These are phyloP conservation scores for Adenanthera pavonina DNA, from an alignment of 306 rosid species.

Conservation along the genomic window DNA sequence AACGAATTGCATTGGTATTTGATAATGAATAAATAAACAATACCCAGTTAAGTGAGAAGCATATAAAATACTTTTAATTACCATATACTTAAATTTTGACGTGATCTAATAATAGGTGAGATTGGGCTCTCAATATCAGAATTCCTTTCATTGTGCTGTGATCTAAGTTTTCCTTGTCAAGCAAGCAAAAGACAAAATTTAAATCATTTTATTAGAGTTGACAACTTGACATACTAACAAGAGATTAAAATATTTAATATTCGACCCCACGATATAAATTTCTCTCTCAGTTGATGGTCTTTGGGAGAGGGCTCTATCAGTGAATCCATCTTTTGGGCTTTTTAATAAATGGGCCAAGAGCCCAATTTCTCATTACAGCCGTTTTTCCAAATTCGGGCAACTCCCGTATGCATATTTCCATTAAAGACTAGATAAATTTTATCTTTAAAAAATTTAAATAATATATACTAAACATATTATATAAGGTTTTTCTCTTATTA, in stretches of 20 bases:
- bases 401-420: too few relatives aligned
- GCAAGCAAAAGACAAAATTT: background rate
- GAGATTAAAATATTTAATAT: background rate
- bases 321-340: background rate
- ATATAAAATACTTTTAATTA: background rate
- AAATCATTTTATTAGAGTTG: background rate
- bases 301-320: background rate
- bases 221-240: background rate
- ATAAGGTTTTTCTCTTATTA: too few relatives aligned
- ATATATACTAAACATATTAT: too few relatives aligned
- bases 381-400: background rate
- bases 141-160: background rate
- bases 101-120: background rate
- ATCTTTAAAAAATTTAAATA: too few relatives aligned
- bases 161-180: constrained; percentile 4
- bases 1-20: background rate
- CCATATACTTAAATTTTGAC: background rate
- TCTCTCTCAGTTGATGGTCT: background rate
- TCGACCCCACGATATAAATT: background rate
- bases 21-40: background rate
- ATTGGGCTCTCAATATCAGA: background rate
- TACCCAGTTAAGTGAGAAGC: background rate
- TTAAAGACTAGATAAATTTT: too few relatives aligned
- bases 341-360: background rate
- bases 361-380: background rate